phyloP scores from a whole-genome alignment of 2,329 filamentous ascomycete genomes.

The Sphaceloma murrayae region DNA sequence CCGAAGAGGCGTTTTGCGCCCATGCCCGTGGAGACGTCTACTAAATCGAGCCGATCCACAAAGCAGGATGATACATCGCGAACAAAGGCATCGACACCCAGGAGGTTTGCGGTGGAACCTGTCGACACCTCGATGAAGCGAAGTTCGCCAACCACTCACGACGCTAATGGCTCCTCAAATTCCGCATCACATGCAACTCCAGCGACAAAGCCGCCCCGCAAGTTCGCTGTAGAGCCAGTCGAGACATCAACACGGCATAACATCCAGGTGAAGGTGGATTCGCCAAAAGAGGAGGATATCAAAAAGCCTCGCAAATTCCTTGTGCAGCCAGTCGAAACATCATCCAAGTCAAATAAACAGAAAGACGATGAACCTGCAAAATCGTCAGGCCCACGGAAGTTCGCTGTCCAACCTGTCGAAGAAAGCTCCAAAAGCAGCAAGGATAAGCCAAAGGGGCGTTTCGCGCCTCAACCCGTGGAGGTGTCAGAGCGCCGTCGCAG shows the following conservation, averaged over 20 bases:
- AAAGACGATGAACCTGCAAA: conserved; percentile 27
- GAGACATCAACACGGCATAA: conserved; percentile 27
- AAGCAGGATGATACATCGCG: conserved; percentile 24
- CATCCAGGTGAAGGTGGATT: conserved; percentile 19
- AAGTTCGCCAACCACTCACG: conserved; percentile 17
- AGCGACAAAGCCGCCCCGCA: conserved; percentile 34
- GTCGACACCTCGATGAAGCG: conserved; percentile 31
- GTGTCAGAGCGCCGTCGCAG: conserved; percentile 23
- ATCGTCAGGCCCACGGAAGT: conserved; percentile 32
- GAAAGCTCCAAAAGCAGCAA: conserved; percentile 28
- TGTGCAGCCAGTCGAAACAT: conserved; percentile 18
- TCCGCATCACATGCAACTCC: not conserved
- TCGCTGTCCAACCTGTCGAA: conserved; percentile 33
- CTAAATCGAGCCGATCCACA: conserved; percentile 47
- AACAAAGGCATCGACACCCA: conserved; percentile 27
- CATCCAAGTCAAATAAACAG: conserved; percentile 17
- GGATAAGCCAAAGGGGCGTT: conserved; percentile 22
- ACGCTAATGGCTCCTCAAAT: not conserved
- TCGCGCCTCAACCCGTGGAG: conserved; percentile 29
- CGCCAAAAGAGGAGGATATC: conserved; percentile 16
- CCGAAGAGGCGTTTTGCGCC: conserved; percentile 49
- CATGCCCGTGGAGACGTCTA: conserved; percentile 63
- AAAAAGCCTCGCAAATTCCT: conserved; percentile 19
- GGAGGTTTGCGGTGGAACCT: conserved; percentile 36
- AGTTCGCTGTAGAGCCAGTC: conserved; percentile 31